These are phyloP conservation scores for Delonix regia DNA, from an alignment of 306 rosid genomes.

Conservation along the genomic window DNA sequence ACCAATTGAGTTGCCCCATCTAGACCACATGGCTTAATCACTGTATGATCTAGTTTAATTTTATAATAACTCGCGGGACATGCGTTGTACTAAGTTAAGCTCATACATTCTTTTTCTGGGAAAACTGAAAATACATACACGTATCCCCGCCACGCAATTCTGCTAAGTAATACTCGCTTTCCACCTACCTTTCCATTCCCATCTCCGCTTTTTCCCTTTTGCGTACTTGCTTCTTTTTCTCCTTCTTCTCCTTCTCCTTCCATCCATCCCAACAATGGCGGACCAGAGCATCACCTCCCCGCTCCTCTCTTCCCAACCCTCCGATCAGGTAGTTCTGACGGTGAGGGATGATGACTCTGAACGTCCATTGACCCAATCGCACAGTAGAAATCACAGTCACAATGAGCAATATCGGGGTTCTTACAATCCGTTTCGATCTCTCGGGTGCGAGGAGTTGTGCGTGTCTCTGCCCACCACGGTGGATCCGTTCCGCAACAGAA, in stretches of 20 bases:
- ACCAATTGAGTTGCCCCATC: background rate
- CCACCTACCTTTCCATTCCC: background rate
- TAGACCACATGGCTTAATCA: background rate
- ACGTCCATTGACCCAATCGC: background rate
- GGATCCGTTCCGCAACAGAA: slow-evolving; percentile 76
- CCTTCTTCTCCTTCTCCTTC: slow-evolving; percentile 5
- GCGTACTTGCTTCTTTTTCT: background rate
- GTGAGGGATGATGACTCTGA: slow-evolving; percentile 30
- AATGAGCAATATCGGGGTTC: background rate
- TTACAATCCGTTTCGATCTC: slow-evolving; percentile 52
- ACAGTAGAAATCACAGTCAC: background rate
- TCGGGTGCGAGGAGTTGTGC: slow-evolving; percentile 58
- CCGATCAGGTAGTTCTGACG: slow-evolving; percentile 62
- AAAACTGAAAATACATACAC: too few relatives aligned
- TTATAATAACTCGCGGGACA: background rate
- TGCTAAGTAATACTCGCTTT: background rate
- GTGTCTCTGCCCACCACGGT: slow-evolving; percentile 57
- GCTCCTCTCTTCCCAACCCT: slow-evolving; percentile 50
- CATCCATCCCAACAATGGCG: slow-evolving; percentile 52
- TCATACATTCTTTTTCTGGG: too few relatives aligned
- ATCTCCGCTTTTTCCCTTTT: background rate
- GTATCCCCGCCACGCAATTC: background rate
- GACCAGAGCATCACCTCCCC: slow-evolving; percentile 58
- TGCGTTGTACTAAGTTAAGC: background rate
- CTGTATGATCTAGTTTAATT: background rate